Evolutionary conservation across 176 grass and related monocot species (phyloP), one percentile per base, ranked within the genome.

Genomic region (Lolium rigidum): DNA sequence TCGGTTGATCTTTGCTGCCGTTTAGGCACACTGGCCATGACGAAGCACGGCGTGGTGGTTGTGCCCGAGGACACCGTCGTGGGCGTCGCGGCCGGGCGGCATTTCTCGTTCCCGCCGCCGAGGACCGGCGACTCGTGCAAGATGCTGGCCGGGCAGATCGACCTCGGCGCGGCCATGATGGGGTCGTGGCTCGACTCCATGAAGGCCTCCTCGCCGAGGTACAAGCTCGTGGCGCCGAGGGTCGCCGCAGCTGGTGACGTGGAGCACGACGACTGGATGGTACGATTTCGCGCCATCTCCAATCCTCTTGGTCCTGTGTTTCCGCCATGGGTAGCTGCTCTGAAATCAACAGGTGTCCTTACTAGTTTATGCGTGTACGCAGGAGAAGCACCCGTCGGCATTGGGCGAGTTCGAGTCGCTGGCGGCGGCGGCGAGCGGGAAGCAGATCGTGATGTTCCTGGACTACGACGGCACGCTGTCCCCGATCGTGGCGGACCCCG

Each of bases 401-500:
- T 79, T 99, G 78, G 86, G 20, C 24, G 88, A 81, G 77, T 97
- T 99, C 84, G 94, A 99, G 80, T 77, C 94, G 82, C 91, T 99
- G 87, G 91, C 93, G 48, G 87, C 86, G 12, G 92, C 92, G 43
- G 87, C 94, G 0, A 70, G 77, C 46, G 92, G 94, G 51, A 97
- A 97, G 90, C 94, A 94, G 44, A 93, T 99, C 41, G 94, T 93
- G 39, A 90, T 99, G 88, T 99, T 99, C 85, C 77, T 99, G 24
- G 97, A 99, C 88, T 99, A 99, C 79, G 97, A 99, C 68, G 97
- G 97, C 46, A 99, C 97, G 1, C 90, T 99, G 18, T 99, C 97
- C 6, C 97, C 97, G 73, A 97, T 99, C 59, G 97, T 99, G 16
- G 92, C 94, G 71, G 97, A 99, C 85, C 97, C 97, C 9, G 97